Percentiles rank a stretch among this genome's conserved stretches.
These are phyloP conservation scores for Starmerella asiatica DNA, from an alignment of 805 yeast genomes.

Conservation along the genomic window DNA sequence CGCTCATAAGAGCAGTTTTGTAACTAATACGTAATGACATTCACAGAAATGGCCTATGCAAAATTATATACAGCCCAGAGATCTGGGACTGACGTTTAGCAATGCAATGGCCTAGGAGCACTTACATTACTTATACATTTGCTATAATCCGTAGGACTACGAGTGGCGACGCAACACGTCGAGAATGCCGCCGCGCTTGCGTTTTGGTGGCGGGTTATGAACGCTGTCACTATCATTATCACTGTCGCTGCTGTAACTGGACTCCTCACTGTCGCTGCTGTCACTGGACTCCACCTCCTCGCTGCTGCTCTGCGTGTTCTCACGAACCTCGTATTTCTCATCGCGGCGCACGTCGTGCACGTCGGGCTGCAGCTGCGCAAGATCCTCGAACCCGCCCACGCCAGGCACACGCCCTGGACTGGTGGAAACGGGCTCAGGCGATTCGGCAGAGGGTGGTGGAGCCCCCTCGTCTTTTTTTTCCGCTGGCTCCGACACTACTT, in stretches of 20 bases:
- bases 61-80: not conserved
- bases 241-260: slow-evolving; percentile 1
- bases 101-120: not conserved
- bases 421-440: not conserved
- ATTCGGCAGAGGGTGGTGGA: not conserved
- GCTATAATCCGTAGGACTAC: not conserved
- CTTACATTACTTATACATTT: not conserved
- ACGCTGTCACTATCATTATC: not conserved
- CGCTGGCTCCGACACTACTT: not conserved
- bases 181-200: too few species aligned
- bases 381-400: slow-evolving; percentile 7
- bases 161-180: too few species aligned
- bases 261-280: not conserved
- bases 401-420: slow-evolving; percentile 4
- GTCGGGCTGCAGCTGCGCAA: not conserved
- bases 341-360: slow-evolving; percentile 4
- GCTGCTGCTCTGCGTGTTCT: slow-evolving; percentile 5
- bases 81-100: not conserved
- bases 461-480: not conserved
- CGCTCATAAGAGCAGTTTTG: not conserved
- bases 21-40: not conserved
- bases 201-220: not conserved
- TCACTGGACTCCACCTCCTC: slow-evolving; percentile 6
- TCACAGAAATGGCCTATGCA: not conserved
- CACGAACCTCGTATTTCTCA: not conserved